Percentiles rank a stretch among this genome's conserved stretches.
phyloP scores from a whole-genome alignment of 805 yeast species.

The Candida quercuum region DNA sequence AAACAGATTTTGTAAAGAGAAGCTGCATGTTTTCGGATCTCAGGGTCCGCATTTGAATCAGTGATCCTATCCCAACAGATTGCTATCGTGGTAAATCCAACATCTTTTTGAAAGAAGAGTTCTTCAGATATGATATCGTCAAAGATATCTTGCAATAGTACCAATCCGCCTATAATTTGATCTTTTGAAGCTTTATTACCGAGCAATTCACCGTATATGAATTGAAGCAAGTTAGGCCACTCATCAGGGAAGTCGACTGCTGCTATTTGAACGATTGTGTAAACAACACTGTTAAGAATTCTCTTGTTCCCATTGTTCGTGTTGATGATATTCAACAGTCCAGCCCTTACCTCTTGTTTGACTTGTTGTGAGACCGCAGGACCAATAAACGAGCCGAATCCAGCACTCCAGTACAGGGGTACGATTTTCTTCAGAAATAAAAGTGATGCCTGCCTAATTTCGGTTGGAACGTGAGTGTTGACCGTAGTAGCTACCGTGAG shows the following conservation, averaged over 20 bases:
- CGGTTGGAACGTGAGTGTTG: slow-evolving; percentile 19
- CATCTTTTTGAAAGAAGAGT: slow-evolving; percentile 75
- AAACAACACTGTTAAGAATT: slow-evolving; percentile 60
- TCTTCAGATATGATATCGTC: slow-evolving; percentile 84
- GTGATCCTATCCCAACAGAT: slow-evolving; percentile 41
- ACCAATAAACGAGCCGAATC: slow-evolving; percentile 69
- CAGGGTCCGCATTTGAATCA: slow-evolving; percentile 25
- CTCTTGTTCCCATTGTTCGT: slow-evolving; percentile 47
- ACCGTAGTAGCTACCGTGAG: slow-evolving; percentile 34
- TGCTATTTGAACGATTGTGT: slow-evolving; percentile 78
- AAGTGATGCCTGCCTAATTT: slow-evolving; percentile 56
- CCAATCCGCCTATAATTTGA: slow-evolving; percentile 17
- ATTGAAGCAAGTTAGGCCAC: slow-evolving; percentile 71
- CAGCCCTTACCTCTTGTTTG: slow-evolving; percentile 46
- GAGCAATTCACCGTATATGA: slow-evolving; percentile 38
- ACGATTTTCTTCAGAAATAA: slow-evolving; percentile 64
- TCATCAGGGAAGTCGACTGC: slow-evolving; percentile 92
- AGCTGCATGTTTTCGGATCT: slow-evolving; percentile 42
- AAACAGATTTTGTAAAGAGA: slow-evolving; percentile 49
- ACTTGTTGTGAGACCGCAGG: slow-evolving; percentile 50
- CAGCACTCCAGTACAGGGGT: slow-evolving; percentile 78
- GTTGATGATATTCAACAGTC: slow-evolving; percentile 40
- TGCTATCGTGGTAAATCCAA: slow-evolving; percentile 49
- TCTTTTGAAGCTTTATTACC: slow-evolving; percentile 9
- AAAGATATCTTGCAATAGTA: slow-evolving; percentile 68